These are phyloP conservation scores for Pseudopithomyces chartarum DNA, from an alignment of 2,329 filamentous ascomycete genomes.

Conservation along the genomic window DNA sequence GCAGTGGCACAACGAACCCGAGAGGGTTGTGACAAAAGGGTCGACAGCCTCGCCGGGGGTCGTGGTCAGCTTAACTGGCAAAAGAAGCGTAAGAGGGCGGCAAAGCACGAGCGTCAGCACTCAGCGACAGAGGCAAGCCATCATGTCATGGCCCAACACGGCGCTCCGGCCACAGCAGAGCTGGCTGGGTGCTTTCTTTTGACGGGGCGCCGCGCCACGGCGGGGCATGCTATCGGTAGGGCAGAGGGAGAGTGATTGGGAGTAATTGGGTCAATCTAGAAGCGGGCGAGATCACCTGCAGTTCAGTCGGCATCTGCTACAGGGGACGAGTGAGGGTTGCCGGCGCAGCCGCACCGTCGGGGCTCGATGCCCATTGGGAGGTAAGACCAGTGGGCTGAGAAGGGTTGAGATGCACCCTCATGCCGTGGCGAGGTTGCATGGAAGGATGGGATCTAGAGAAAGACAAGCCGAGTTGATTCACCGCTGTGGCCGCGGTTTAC, in stretches of 20 bases:
- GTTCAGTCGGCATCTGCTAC: slow-evolving; percentile 13
- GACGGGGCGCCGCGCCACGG: slow-evolving; percentile 26
- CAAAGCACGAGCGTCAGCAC: slow-evolving; percentile 15
- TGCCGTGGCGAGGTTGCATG: slow-evolving; percentile 21
- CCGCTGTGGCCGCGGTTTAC: slow-evolving; percentile 13
- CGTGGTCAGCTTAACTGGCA: slow-evolving; percentile 20
- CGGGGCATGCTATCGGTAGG: slow-evolving; percentile 28
- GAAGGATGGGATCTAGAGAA: slow-evolving; percentile 23
- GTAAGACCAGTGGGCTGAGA: slow-evolving; percentile 11
- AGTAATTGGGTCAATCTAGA: slow-evolving; percentile 2
- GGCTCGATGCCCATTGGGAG: slow-evolving; percentile 28
- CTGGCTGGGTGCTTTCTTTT: slow-evolving; percentile 23
- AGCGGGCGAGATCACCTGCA: slow-evolving; percentile 16
- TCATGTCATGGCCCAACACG: slow-evolving; percentile 17
- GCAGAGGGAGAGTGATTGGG: slow-evolving; percentile 5
- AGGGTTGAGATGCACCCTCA: slow-evolving; percentile 12
- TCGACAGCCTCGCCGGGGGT: slow-evolving; percentile 20
- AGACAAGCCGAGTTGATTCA: slow-evolving; percentile 13
- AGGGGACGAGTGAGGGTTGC: slow-evolving; percentile 12
- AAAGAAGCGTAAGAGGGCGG: slow-evolving; percentile 17
- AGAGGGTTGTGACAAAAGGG: slow-evolving; percentile 16
- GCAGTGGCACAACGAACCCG: slow-evolving; percentile 23
- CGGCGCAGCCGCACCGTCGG: slow-evolving; percentile 23
- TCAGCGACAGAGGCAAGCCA: slow-evolving; percentile 14
- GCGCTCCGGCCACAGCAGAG: slow-evolving; percentile 15